phyloP scores from a whole-genome alignment of 1,139 yeast species.

The Debaryomyces subglobosus region DNA sequence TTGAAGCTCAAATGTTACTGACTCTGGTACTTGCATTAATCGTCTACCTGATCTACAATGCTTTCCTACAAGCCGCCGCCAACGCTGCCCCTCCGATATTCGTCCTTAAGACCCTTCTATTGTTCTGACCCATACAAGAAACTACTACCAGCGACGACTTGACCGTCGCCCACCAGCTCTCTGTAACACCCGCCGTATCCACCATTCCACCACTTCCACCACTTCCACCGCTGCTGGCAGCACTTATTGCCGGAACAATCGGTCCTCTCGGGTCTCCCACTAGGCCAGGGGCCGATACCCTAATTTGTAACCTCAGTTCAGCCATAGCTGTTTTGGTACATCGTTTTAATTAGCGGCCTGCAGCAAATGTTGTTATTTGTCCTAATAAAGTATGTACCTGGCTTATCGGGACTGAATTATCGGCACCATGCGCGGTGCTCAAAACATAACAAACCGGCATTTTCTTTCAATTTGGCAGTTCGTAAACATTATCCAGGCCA shows the following conservation, averaged over 20 bases:
- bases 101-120: neutral
- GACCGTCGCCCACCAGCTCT: neutral
- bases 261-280: neutral
- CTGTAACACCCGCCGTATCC: neutral
- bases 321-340: neutral
- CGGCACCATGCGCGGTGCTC: neutral
- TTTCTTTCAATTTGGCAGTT: slow-evolving; percentile 1
- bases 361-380: neutral
- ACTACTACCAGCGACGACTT: neutral
- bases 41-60: too few relatives aligned
- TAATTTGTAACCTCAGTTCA: slow-evolving; percentile 2
- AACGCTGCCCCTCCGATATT: neutral
- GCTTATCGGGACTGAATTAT: neutral
- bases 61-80: neutral
- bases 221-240: neutral
- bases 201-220: neutral
- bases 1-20: neutral
- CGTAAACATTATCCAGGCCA: slow-evolving; percentile 3
- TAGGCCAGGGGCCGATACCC: neutral
- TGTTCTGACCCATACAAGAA: neutral
- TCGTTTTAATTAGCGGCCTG: neutral
- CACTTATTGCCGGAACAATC: neutral
- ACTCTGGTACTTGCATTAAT: too few relatives aligned
- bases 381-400: neutral
- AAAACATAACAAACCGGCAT: neutral